These are phyloP conservation scores for Spinacia oleracea DNA, from an alignment of 179 eudicot genomes.

Conservation along the genomic window DNA sequence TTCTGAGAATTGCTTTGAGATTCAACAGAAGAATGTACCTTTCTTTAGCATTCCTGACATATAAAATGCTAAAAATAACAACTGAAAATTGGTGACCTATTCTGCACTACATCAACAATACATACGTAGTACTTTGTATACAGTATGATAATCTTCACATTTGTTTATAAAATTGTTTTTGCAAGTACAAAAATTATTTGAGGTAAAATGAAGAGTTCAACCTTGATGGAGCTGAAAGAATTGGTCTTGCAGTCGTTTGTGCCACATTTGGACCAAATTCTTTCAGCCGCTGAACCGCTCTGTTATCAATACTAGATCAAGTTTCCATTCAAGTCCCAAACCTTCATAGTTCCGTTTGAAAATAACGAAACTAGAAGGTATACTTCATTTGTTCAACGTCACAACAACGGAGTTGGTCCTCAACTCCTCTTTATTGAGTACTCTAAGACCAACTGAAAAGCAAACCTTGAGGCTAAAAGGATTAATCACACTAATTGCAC, in stretches of 20 bases:
- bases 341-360: too few species aligned
- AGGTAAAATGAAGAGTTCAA: too few species aligned
- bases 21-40: constrained; percentile 69
- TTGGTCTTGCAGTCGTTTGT: neutral
- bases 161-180: neutral
- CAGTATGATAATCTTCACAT: neutral
- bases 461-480: too few species aligned
- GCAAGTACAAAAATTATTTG: too few species aligned
- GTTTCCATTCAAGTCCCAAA: too few species aligned
- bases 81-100: neutral
- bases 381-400: too few species aligned
- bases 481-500: neutral
- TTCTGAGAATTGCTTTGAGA: constrained; percentile 46
- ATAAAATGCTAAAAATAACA: neutral
- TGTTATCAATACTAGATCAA: too few species aligned
- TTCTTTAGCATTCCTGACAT: constrained; percentile 53
- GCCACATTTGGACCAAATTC: neutral
- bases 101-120: neutral
- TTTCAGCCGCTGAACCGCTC: too few species aligned
- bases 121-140: too few species aligned
- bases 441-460: neutral
- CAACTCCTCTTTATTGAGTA: neutral
- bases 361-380: too few species aligned
- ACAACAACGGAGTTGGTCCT: too few species aligned
- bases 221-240: too few species aligned